Base-by-base conservation (phyloP, 306 rosid genomes). In the Acacia melanoxylon region DNA sequence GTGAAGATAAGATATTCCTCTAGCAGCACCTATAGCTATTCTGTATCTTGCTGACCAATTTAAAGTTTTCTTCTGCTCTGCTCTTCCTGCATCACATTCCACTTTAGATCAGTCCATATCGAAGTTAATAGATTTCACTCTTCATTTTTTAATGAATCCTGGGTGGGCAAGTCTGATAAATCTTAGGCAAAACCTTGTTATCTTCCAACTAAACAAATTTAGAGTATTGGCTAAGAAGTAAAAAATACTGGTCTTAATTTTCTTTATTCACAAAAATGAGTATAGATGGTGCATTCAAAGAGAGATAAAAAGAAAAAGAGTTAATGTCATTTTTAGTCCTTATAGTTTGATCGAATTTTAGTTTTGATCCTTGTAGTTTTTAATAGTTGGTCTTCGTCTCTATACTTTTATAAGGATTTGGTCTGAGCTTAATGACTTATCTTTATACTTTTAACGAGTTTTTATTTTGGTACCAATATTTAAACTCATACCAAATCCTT, bases 1-100 rank as follows among this genome's bases (percentile, higher is more conserved):
- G 83, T 95, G 97, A 83, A 95, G 99, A 82, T 95, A 95, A 37
- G 99, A 81, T 86, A 95, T 76, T 76, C 99, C 99, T 91, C 98
- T 91, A 17, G 99, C 98, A 17, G 98, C 90, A 69, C 98, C 99
- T 74, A 90, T 13, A 15, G 99, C 98, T 86, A 95, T 89, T 82
- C 78, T 91, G 69, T 83, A 89, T 86, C 99, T 91, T 16, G 91
- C 68, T 77, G 92, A 82, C 98, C 99, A 92, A 61, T 93, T 93
- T 89, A 93, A 88, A 77, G 52, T n/a, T 85, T 85, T 88, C 78
- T 80, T 87, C 37, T 88, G 74, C 83, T 10, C 81, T 63, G 85
- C 75, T 86, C 82, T 84, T 74, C 93, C 99, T 95, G 91, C 87
- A 88, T 22, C 48, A 65, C 40, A 61, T 77, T 86, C 76, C 19